These are phyloP conservation scores for Pestalotiopsis sp. DNA, from an alignment of 2,329 filamentous ascomycete species.

Conservation along the genomic window DNA sequence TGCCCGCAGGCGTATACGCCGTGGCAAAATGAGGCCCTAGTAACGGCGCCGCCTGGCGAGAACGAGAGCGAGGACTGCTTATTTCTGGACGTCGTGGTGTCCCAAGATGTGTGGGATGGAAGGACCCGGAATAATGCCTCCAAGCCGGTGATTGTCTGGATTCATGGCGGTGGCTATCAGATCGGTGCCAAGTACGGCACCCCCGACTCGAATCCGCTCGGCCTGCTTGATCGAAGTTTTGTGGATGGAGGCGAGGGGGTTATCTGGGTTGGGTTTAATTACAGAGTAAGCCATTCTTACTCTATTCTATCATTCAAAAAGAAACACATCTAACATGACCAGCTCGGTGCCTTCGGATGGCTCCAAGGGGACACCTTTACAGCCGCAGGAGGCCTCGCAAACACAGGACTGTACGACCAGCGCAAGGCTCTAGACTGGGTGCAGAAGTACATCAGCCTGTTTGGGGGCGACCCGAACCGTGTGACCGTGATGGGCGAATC, in stretches of 20 bases:
- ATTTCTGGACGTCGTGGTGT: constrained; percentile 15
- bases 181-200: constrained; percentile 13
- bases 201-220: constrained; percentile 6
- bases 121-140: neutral
- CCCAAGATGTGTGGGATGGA: neutral
- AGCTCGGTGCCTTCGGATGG: constrained; percentile 13
- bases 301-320: too few relatives aligned
- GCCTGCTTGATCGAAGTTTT: constrained; percentile 8
- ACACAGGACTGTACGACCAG: constrained; percentile 48
- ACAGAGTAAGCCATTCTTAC: neutral
- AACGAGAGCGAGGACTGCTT: constrained; percentile 17
- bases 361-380: constrained; percentile 1
- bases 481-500: constrained; percentile 45
- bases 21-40: neutral
- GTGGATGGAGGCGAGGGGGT: neutral
- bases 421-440: constrained; percentile 49
- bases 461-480: constrained; percentile 22
- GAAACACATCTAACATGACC: neutral
- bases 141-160: constrained; percentile 10
- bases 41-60: neutral
- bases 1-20: constrained; percentile 8
- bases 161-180: constrained; percentile 10
- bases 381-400: neutral
- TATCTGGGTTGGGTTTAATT: constrained; percentile 2
- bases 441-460: constrained; percentile 39